phyloP scores from a whole-genome alignment of 176 grass and related monocot genomes.

The Canna indica region DNA sequence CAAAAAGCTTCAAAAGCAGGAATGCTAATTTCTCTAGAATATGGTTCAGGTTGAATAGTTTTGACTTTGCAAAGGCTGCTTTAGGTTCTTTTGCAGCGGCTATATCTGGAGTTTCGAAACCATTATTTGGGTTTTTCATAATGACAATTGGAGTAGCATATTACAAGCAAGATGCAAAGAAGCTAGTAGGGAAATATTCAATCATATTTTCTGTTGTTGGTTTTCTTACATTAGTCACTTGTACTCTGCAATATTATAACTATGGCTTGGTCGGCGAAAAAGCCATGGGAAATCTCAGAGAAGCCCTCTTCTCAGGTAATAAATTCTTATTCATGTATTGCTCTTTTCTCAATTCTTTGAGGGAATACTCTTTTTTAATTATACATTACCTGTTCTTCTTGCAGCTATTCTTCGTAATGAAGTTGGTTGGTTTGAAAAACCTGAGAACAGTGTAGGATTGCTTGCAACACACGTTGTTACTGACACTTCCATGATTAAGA shows the following conservation, averaged over 20 bases:
- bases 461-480: slow-evolving; percentile 39
- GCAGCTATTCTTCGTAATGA: slow-evolving; percentile 49
- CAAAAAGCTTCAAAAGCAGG: slow-evolving; percentile 10
- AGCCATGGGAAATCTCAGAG: slow-evolving; percentile 48
- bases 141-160: slow-evolving; percentile 58
- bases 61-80: slow-evolving; percentile 39
- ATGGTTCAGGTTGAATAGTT: slow-evolving; percentile 42
- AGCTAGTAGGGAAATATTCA: slow-evolving; percentile 34
- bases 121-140: slow-evolving; percentile 50
- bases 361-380: slow-evolving; percentile 18
- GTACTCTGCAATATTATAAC: slow-evolving; percentile 49
- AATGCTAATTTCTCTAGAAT: slow-evolving; percentile 41
- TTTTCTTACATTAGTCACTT: slow-evolving; percentile 35
- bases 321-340: neutral
- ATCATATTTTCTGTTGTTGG: slow-evolving; percentile 35
- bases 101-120: slow-evolving; percentile 50
- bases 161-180: slow-evolving; percentile 28
- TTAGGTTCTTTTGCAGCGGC: slow-evolving; percentile 53
- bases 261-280: slow-evolving; percentile 51
- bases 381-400: no score
- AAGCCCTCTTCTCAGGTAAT: slow-evolving; percentile 58
- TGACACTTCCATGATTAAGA: slow-evolving; percentile 50
- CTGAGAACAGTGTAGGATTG: slow-evolving; percentile 38
- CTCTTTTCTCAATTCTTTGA: neutral
- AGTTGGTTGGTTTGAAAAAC: slow-evolving; percentile 53